A percentile compares a stretch with the other conserved stretches of the same genome.
phyloP scores from a whole-genome alignment of 2,329 filamentous ascomycete species.

The Aspergillus sp. region DNA sequence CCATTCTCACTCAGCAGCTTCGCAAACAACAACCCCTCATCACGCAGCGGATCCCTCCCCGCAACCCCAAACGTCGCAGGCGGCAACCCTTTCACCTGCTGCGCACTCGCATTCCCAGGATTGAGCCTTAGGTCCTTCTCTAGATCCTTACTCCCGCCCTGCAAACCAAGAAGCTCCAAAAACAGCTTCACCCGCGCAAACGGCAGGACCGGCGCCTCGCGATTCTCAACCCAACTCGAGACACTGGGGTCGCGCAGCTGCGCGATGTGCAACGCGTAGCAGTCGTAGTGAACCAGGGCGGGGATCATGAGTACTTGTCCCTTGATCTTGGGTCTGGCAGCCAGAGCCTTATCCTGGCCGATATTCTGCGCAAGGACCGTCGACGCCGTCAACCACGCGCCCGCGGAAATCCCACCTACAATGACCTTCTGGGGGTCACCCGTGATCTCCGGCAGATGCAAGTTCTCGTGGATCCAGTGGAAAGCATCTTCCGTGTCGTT shows the following conservation, averaged over 20 bases:
- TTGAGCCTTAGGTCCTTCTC: conserved; percentile 45
- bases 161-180: conserved; percentile 30
- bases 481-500: conserved; percentile 59
- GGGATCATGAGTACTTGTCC: conserved; percentile 61
- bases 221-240: conserved; percentile 53
- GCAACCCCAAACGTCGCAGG: conserved; percentile 52
- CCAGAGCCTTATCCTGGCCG: conserved; percentile 24
- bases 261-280: conserved; percentile 41
- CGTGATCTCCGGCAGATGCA: conserved; percentile 43
- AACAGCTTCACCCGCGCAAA: conserved; percentile 43
- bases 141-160: conserved; percentile 30
- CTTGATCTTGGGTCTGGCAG: conserved; percentile 39
- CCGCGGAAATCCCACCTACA: conserved; percentile 56
- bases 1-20: conserved; percentile 51
- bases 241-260: conserved; percentile 44
- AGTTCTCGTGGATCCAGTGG: conserved; percentile 54
- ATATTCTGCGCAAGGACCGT: conserved; percentile 47
- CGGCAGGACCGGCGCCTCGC: conserved; percentile 56
- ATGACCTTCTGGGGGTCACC: conserved; percentile 48
- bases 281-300: conserved; percentile 43
- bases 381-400: conserved; percentile 50
- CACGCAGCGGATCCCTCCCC: conserved; percentile 54
- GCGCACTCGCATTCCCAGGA: conserved; percentile 39
- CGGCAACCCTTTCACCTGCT: conserved; percentile 47
- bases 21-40: conserved; percentile 55